Percentiles rank a stretch among this genome's conserved stretches.
Evolutionary conservation across 164 flowering plant species (phyloP).

Genomic region (Stephania yunnanensis): DNA sequence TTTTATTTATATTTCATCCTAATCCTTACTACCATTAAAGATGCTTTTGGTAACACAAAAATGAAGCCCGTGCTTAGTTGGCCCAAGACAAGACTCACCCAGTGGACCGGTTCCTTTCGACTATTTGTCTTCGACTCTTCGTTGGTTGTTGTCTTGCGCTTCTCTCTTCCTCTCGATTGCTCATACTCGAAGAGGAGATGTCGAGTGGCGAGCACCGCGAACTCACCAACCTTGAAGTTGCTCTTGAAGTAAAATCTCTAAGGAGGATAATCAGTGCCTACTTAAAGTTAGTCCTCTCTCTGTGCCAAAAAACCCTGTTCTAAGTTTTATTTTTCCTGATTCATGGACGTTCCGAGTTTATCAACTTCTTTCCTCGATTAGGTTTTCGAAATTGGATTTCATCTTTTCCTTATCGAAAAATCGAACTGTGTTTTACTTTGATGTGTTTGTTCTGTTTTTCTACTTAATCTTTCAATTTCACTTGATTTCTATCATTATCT

Average conservation of each 20-base stretch:
- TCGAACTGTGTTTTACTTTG: neutral
- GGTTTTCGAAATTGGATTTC: neutral
- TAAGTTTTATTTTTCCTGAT: neutral
- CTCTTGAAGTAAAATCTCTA: conserved; percentile 82
- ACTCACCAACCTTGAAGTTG: conserved; percentile 63
- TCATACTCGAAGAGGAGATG: neutral
- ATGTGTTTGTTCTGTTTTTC: neutral
- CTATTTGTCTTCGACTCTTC: no score
- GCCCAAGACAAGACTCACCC: no score
- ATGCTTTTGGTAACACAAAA: no score
- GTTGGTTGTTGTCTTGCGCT: neutral
- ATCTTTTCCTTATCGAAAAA: neutral
- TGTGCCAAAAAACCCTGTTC: neutral
- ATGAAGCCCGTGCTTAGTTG: no score
- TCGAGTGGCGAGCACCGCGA: conserved; percentile 4
- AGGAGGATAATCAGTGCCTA: conserved; percentile 87
- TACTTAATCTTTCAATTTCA: neutral
- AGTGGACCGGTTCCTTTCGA: no score
- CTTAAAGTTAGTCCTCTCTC: conserved; percentile 49
- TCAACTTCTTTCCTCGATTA: neutral
- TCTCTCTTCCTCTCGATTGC: neutral
- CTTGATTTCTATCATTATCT: neutral
- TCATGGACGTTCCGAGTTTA: neutral
- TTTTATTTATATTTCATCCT: no score
- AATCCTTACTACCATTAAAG: no score